Conservation (phyloP, 805 yeast species). For the Pichia scutulata region DNA sequence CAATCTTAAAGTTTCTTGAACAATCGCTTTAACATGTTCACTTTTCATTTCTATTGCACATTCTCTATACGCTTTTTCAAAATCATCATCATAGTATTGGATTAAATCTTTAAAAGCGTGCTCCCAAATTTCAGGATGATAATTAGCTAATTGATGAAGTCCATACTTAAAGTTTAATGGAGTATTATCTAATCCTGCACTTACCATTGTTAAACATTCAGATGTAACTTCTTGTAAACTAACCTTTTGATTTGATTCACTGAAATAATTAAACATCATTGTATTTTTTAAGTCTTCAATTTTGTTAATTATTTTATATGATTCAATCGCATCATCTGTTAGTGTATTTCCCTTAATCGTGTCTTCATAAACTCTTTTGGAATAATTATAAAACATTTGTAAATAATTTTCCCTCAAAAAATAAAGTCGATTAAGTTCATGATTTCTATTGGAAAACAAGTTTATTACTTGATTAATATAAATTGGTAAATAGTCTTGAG, state of each 20-base stretch:
- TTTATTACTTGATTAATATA: conserved; percentile 27
- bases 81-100: conserved; percentile 23
- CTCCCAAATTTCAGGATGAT: conserved; percentile 36
- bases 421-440: conserved; percentile 26
- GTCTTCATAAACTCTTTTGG: conserved; percentile 10
- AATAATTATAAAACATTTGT: conserved; percentile 28
- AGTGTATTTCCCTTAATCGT: neutral
- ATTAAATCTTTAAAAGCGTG: conserved; percentile 37
- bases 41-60: conserved; percentile 29
- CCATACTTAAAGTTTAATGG: conserved; percentile 56
- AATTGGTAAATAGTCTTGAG: conserved; percentile 45
- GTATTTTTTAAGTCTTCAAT: conserved; percentile 12
- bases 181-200: conserved; percentile 73
- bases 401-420: conserved; percentile 43
- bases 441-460: conserved; percentile 11
- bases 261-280: conserved; percentile 23
- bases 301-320: neutral
- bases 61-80: conserved; percentile 18
- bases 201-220: conserved; percentile 65
- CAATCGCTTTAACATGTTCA: conserved; percentile 46
- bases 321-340: neutral
- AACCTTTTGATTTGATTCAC: conserved; percentile 7
- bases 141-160: conserved; percentile 44
- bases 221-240: conserved; percentile 29
- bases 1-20: conserved; percentile 54